phyloP scores from a whole-genome alignment of 108 stramenopile genomes.

The Cyclotella kingstonii region DNA sequence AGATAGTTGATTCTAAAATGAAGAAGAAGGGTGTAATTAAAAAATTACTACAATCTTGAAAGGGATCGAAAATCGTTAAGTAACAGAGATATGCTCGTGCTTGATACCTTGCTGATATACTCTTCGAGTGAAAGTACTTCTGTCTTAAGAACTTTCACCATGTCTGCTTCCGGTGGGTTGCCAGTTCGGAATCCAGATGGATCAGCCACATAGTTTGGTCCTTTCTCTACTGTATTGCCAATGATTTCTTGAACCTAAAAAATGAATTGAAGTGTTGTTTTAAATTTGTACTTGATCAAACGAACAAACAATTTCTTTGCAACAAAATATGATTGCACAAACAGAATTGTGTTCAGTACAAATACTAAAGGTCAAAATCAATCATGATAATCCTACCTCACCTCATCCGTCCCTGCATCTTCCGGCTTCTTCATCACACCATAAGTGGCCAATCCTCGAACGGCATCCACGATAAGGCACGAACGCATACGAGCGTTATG shows the following conservation, averaged over 20 bases:
- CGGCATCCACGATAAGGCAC: conserved; percentile 48
- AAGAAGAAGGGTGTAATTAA: background rate
- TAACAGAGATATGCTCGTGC: too few species aligned
- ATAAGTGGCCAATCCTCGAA: conserved; percentile 54
- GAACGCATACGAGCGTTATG: conserved; percentile 64
- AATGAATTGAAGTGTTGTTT: too few species aligned
- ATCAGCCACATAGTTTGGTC: conserved; percentile 51
- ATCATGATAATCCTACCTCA: conserved; percentile 1
- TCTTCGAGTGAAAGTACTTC: conserved; percentile 54
- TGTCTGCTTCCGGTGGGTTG: conserved; percentile 58
- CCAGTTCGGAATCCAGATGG: conserved; percentile 65
- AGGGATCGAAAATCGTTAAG: background rate
- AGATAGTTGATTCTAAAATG: conserved; percentile 39
- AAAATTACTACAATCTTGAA: background rate
- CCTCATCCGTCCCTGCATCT: conserved; percentile 29
- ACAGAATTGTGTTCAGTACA: background rate
- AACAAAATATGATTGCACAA: background rate
- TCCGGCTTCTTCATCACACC: conserved; percentile 62
- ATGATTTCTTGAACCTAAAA: conserved; percentile 19
- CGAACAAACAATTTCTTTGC: background rate
- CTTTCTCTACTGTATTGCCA: conserved; percentile 42
- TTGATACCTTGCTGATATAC: conserved; percentile 44
- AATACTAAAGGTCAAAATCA: background rate
- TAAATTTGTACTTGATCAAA: too few species aligned
- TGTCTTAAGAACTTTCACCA: conserved; percentile 50